Conservation (phyloP, 257 asterid genomes). For the Avicennia marina region DNA sequence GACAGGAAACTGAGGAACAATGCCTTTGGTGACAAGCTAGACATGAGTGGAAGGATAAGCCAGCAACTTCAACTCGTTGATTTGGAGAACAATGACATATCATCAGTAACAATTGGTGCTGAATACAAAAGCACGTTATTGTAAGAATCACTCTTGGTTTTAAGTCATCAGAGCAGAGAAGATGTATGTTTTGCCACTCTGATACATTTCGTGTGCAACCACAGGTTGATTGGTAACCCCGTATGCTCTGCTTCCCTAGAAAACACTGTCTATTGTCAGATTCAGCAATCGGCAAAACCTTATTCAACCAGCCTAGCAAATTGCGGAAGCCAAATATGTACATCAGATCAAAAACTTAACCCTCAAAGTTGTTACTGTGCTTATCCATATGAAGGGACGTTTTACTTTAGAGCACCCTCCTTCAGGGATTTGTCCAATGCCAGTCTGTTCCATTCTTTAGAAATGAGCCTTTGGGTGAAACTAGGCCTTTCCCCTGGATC, state of each 20-base stretch:
- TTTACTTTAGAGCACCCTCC: conserved; percentile 83
- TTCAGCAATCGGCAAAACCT: conserved; percentile 60
- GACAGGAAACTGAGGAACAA: conserved; percentile 86
- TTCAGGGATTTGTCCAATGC: conserved; percentile 81
- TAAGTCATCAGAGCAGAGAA: too few relatives aligned
- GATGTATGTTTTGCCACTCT: too few relatives aligned
- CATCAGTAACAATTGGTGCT: conserved; percentile 80
- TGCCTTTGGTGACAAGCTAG: conserved; percentile 62
- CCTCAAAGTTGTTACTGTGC: conserved; percentile 94
- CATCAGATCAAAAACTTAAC: conserved; percentile 55
- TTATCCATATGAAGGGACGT: conserved; percentile 81
- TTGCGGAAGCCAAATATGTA: conserved; percentile 72
- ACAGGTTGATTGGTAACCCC: conserved; percentile 89
- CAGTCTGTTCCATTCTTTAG: conserved; percentile 69
- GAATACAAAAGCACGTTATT: conserved; percentile 66
- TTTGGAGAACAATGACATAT: conserved; percentile 67
- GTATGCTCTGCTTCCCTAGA: conserved; percentile 63
- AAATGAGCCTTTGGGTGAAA: conserved; percentile 88
- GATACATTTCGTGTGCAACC: conserved; percentile 2
- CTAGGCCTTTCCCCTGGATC: conserved; percentile 80
- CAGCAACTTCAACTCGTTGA: conserved; percentile 73
- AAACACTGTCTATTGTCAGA: conserved; percentile 77
- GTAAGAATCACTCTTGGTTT: conserved; percentile 55
- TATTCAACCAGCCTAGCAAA: conserved; percentile 88
- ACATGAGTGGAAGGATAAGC: conserved; percentile 58